Base-by-base conservation (phyloP, 768 basidiomycete genomes). In the Suillus occidentalis region DNA sequence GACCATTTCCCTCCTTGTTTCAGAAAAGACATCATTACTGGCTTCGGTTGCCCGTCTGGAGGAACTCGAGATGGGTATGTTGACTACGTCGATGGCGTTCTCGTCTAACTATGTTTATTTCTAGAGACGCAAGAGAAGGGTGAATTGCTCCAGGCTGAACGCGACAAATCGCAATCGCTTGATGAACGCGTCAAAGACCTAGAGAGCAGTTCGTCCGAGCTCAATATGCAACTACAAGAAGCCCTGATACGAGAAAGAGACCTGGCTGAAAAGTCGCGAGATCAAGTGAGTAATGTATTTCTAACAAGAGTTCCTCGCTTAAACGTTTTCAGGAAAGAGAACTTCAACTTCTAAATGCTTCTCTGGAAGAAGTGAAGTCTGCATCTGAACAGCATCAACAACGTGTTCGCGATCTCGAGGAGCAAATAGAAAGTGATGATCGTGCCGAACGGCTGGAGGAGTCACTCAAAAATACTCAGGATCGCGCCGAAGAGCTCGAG, bases 381-480 rank as follows among this genome's bases (percentile, higher is more conserved):
- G 82, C 87, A 65, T 81, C 84, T 6, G 84, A 85, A 58, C 82
- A 84, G 56, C 81, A 83, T 66, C 82, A 84, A 65, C 83, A 86
- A 53, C 81, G 84, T 62, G 81, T 89, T 31, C 87, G 86, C 34
- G 91, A 94, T 68, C 76, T 95, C 39, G 87, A 91, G 70, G 92
- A 94, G 66, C 90, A 92, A 68, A 88, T 95, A 25, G 87, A 94
- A 74, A 88, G 85, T 65, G 92, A 95, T 72, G 91, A 94, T 75
- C 88, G 90, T 49, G 87, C 88, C 18, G 92, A 93, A 67, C 83
- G 83, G 50, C 77, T 94, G 31, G 92, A 94, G 72, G 77, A 78
- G 53, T 89, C 89, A 9, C 77, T 95, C 56, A 89, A 88, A 72
- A 88, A 92, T 70, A 89, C 89, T 31, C 91, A 92, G 70, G 87